A percentile compares a stretch with the other conserved stretches of the same genome.
Evolutionary conservation across 2,329 filamentous ascomycete species (phyloP).

Genomic region (Colletotrichum scovillei): DNA sequence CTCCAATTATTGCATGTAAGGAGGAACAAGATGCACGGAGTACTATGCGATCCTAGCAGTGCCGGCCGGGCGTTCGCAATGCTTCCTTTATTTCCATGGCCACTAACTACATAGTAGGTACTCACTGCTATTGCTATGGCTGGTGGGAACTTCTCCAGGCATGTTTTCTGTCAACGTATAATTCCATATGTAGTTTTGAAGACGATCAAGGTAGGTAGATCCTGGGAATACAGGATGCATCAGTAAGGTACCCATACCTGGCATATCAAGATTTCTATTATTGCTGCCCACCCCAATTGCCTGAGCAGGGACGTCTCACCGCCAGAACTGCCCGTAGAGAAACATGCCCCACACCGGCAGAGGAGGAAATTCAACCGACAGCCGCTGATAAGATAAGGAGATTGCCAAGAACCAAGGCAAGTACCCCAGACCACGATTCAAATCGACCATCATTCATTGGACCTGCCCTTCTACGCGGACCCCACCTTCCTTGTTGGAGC

Average conservation of each 20-base stretch:
- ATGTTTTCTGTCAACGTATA: no score
- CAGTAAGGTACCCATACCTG: no score
- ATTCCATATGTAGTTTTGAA: no score
- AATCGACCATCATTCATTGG: neutral
- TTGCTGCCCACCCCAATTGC: no score
- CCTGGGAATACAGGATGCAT: no score
- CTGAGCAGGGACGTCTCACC: neutral
- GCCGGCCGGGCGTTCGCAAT: no score
- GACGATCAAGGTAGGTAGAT: no score
- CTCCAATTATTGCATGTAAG: neutral
- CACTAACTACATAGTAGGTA: no score
- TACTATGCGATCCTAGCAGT: neutral
- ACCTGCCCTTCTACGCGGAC: neutral
- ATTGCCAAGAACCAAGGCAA: neutral
- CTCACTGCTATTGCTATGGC: no score
- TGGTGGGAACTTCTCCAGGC: no score
- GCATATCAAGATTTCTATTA: no score
- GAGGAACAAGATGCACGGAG: neutral
- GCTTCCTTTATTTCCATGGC: no score
- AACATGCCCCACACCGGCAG: neutral
- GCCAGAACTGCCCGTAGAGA: neutral
- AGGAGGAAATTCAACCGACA: neutral
- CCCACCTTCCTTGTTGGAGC: neutral
- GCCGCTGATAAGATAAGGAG: neutral
- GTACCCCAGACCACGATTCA: neutral